A percentile compares a stretch with the other conserved stretches of the same genome.
Conservation (phyloP, 176 grass and related monocot species). For the Musa schizocarpa region DNA sequence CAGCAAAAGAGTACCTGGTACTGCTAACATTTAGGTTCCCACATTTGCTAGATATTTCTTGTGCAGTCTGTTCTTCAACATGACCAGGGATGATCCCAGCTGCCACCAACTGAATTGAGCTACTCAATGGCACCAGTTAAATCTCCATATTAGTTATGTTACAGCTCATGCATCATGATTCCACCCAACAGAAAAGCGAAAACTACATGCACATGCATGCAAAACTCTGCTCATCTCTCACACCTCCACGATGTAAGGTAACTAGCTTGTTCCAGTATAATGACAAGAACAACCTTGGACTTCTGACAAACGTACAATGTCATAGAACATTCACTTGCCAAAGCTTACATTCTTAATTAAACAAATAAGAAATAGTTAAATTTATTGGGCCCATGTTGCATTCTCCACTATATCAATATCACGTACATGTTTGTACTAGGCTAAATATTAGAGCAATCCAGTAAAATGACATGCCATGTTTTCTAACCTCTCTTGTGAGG, state of each 20-base stretch:
- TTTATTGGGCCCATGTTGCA: background rate
- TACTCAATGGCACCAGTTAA: background rate
- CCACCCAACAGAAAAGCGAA: background rate
- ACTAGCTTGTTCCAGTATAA: no score
- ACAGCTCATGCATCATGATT: no score
- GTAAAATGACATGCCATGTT: background rate
- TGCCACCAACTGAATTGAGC: background rate
- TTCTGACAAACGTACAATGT: no score
- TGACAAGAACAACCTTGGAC: no score
- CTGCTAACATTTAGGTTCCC: no score
- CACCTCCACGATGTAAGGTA: no score
- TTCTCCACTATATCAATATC: background rate
- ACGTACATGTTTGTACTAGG: background rate
- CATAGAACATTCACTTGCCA: no score
- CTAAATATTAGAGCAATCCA: background rate
- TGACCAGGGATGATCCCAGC: background rate
- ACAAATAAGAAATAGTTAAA: background rate
- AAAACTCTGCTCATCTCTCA: no score
- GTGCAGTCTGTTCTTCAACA: background rate
- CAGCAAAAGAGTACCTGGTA: no score
- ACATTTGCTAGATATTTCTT: background rate
- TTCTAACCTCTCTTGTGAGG: background rate
- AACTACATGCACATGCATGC: background rate
- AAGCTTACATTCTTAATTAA: no score
- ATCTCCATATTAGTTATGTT: background rate